These are phyloP conservation scores for Suillus subluteus DNA, from an alignment of 768 basidiomycete species.

Conservation along the genomic window DNA sequence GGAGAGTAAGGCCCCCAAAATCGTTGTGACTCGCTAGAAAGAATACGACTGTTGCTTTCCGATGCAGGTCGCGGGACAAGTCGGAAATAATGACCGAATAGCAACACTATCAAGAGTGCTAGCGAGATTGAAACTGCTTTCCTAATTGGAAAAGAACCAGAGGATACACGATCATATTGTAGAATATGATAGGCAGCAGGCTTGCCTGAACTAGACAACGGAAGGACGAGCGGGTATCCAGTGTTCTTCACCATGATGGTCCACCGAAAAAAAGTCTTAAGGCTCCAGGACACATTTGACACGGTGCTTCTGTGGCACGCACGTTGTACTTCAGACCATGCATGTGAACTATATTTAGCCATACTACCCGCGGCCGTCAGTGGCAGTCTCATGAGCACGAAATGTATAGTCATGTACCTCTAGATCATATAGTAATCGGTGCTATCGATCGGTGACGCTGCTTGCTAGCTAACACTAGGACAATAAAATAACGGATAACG, in stretches of 20 bases:
- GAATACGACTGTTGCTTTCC: neutral
- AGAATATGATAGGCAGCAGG: neutral
- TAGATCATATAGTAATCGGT: too few species aligned
- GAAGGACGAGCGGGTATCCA: neutral
- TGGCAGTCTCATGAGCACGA: too few species aligned
- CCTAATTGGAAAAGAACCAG: neutral
- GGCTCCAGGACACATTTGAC: too few species aligned
- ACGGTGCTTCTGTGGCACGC: too few species aligned
- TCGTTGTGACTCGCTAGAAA: neutral
- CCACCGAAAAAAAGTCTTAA: neutral
- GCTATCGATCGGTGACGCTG: too few species aligned
- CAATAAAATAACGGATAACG: too few species aligned
- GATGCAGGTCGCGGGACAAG: neutral
- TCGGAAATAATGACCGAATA: neutral
- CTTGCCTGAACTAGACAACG: neutral
- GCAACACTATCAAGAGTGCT: neutral
- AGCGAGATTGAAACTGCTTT: neutral
- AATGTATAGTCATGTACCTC: too few species aligned
- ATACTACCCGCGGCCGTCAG: too few species aligned
- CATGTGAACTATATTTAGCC: too few species aligned
- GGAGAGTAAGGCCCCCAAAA: constrained; percentile 7
- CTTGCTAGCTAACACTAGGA: too few species aligned
- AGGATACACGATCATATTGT: neutral
- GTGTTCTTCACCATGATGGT: neutral
- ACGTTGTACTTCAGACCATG: too few species aligned